Percentiles rank a stretch among this genome's conserved stretches.
These are phyloP conservation scores for Rubia balearica DNA, from an alignment of 305 asterid species.

Conservation along the genomic window DNA sequence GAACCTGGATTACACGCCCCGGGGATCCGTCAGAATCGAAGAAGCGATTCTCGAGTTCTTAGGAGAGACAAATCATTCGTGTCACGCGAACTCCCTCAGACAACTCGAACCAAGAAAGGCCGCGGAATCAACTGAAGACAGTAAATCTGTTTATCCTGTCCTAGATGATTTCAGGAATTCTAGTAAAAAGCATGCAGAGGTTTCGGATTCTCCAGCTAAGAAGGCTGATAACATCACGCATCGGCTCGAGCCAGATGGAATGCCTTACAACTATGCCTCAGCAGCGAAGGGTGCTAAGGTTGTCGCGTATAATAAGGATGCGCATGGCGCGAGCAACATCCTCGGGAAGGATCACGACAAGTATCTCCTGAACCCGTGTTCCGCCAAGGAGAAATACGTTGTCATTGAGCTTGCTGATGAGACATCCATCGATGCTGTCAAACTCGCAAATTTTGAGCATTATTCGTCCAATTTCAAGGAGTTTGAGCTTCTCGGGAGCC, in stretches of 20 bases:
- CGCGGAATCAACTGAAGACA: slow-evolving; percentile 35
- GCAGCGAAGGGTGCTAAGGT: slow-evolving; percentile 93
- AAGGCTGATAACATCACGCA: slow-evolving; percentile 54
- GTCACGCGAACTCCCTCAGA: slow-evolving; percentile 35
- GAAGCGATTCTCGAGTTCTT: slow-evolving; percentile 44
- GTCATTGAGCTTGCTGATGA: slow-evolving; percentile 84
- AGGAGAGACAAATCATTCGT: slow-evolving; percentile 39
- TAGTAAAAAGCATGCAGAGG: slow-evolving; percentile 41
- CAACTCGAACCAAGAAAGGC: slow-evolving; percentile 21
- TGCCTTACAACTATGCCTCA: slow-evolving; percentile 83
- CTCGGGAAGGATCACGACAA: slow-evolving; percentile 82
- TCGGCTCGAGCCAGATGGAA: slow-evolving; percentile 88
- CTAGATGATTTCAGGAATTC: slow-evolving; percentile 63
- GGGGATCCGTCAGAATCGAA: slow-evolving; percentile 39
- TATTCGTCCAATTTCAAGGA: slow-evolving; percentile 83
- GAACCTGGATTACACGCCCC: slow-evolving; percentile 26
- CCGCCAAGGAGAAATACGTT: slow-evolving; percentile 59
- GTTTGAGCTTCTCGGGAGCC: slow-evolving; percentile 72
- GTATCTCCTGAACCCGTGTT: slow-evolving; percentile 86
- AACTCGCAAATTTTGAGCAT: slow-evolving; percentile 89
- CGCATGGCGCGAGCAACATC: slow-evolving; percentile 76
- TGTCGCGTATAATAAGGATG: slow-evolving; percentile 80
- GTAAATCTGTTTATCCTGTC: slow-evolving; percentile 43
- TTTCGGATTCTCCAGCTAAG: slow-evolving; percentile 36
- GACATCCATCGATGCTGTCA: slow-evolving; percentile 77